Conservation (phyloP, 169 alveolate genomes). For the Theileria parva region DNA sequence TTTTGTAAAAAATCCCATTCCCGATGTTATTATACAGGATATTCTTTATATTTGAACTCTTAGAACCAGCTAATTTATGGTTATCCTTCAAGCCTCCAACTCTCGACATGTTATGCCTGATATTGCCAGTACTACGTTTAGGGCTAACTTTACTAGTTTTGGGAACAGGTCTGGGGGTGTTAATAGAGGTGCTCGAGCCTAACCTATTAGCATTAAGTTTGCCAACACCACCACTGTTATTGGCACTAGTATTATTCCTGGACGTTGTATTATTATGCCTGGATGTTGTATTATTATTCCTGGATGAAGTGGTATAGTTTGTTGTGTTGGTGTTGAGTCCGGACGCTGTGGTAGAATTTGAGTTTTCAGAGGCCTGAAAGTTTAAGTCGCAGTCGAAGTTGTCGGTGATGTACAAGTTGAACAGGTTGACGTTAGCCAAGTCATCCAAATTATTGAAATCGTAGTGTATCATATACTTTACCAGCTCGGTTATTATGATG, state of each 20-base stretch:
- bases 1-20: neutral
- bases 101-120: neutral
- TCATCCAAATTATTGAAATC: neutral
- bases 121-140: neutral
- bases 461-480: constrained; percentile 28
- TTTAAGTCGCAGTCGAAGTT: neutral
- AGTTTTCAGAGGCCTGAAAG: neutral
- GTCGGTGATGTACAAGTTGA: neutral
- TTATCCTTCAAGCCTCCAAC: neutral
- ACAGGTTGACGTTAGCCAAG: neutral
- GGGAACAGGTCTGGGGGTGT: neutral
- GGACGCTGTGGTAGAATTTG: neutral
- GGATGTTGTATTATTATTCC: neutral
- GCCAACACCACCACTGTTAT: neutral
- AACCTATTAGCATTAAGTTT: neutral
- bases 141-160: neutral
- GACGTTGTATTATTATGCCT: neutral
- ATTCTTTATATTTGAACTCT: neutral
- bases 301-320: too few relatives aligned
- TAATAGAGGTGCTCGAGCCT: constrained; percentile 23
- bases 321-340: neutral
- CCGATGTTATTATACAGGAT: neutral
- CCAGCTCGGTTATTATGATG: constrained; percentile 53
- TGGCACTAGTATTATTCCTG: neutral
- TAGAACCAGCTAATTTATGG: neutral